A percentile compares a stretch with the other conserved stretches of the same genome.
Evolutionary conservation across 768 basidiomycete species (phyloP).

Genomic region (Suillus paluster): DNA sequence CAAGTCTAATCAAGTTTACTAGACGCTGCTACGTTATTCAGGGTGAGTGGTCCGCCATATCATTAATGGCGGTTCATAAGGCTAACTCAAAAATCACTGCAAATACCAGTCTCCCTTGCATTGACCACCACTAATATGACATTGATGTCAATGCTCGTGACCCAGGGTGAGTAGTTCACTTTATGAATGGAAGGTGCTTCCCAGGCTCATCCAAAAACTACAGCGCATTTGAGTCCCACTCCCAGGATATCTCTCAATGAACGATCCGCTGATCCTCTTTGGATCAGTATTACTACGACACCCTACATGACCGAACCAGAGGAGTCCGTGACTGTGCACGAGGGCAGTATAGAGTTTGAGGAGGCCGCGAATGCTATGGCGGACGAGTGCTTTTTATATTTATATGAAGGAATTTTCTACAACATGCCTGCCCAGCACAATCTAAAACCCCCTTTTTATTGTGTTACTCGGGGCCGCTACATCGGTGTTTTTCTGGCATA

Average conservation of each 20-base stretch:
- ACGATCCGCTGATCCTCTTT: not conserved
- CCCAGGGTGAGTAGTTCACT: not conserved
- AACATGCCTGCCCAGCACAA: not conserved
- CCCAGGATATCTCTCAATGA: not conserved
- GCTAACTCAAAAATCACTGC: not conserved
- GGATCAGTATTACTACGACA: not conserved
- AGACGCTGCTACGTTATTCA: not conserved
- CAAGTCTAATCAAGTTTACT: too few relatives aligned
- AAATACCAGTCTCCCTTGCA: not conserved
- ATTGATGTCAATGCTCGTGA: not conserved
- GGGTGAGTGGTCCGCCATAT: not conserved
- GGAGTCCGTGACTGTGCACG: not conserved
- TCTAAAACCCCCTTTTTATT: not conserved
- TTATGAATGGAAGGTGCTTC: not conserved
- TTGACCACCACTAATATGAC: not conserved
- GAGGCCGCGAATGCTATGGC: not conserved
- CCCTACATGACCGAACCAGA: not conserved
- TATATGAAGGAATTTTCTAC: not conserved
- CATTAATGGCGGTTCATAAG: not conserved
- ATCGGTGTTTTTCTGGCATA: not conserved
- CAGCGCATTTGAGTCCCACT: not conserved
- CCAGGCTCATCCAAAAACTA: not conserved
- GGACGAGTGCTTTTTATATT: not conserved
- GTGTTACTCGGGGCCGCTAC: not conserved
- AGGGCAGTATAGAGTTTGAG: slow-evolving; percentile 1